A percentile compares a stretch with the other conserved stretches of the same genome.
Conservation (phyloP, 768 basidiomycete genomes). For the Baorangia bicolor region DNA sequence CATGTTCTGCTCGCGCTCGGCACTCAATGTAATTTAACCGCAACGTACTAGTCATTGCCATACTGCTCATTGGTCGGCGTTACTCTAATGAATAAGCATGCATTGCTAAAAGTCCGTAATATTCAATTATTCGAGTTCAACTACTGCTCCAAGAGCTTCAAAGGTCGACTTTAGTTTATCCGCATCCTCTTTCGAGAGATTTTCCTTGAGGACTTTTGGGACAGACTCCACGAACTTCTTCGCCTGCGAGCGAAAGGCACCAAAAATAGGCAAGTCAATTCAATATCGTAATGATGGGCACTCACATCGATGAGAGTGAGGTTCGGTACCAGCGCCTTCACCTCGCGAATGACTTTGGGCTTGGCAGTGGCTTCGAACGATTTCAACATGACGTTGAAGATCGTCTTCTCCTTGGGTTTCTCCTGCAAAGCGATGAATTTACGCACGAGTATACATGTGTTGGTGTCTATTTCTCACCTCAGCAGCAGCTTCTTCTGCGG, state of each 20-base stretch:
- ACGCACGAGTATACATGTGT: background rate
- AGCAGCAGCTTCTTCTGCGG: conserved; percentile 57
- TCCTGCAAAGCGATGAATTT: conserved; percentile 46
- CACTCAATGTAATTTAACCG: conserved; percentile 28
- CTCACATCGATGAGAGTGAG: conserved; percentile 96
- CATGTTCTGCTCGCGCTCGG: conserved; percentile 13
- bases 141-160: conserved; percentile 83
- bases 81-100: conserved; percentile 19
- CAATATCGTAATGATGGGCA: conserved; percentile 10
- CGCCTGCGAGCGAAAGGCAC: conserved; percentile 53
- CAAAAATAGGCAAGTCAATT: background rate
- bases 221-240: conserved; percentile 99
- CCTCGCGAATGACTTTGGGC: conserved; percentile 96
- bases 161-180: conserved; percentile 95
- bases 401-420: conserved; percentile 98
- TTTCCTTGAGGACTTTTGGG: conserved; percentile 93
- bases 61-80: conserved; percentile 11
- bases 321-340: conserved; percentile 93
- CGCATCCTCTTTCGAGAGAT: conserved; percentile 93
- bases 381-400: conserved; percentile 93
- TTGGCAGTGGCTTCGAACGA: conserved; percentile 91
- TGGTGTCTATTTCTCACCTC: conserved; percentile 46
- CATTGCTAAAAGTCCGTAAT: conserved; percentile 6
- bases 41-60: conserved; percentile 18
- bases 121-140: conserved; percentile 70